Percentiles rank a stretch among this genome's conserved stretches.
Evolutionary conservation across 306 rosid species (phyloP).

Genomic region (Vigna radiata): DNA sequence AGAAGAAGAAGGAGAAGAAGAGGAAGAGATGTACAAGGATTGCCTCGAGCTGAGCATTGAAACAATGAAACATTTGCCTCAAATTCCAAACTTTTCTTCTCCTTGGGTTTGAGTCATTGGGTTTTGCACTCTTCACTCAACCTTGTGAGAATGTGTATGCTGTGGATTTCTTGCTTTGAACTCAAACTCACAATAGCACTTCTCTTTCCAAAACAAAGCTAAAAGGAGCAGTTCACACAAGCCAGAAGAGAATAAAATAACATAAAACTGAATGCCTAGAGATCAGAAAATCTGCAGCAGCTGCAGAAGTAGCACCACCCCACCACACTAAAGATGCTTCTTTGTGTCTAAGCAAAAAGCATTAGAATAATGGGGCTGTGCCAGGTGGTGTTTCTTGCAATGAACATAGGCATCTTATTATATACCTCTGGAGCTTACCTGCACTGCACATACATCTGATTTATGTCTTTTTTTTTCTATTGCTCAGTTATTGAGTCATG

Average conservation of each 20-base stretch:
- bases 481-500: neutral
- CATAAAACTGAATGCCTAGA: slow-evolving; percentile 52
- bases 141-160: slow-evolving; percentile 44
- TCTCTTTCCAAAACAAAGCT: slow-evolving; percentile 22
- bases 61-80: slow-evolving; percentile 68
- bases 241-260: slow-evolving; percentile 40
- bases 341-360: slow-evolving; percentile 45
- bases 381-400: slow-evolving; percentile 49
- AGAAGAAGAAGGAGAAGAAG: slow-evolving; percentile 33
- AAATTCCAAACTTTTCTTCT: slow-evolving; percentile 60
- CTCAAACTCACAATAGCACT: slow-evolving; percentile 50
- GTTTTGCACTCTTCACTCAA: slow-evolving; percentile 49
- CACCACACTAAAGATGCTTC: slow-evolving; percentile 58
- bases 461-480: slow-evolving; percentile 42
- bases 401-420: slow-evolving; percentile 38
- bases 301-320: slow-evolving; percentile 44
- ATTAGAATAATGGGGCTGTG: slow-evolving; percentile 47
- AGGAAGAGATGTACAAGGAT: slow-evolving; percentile 44
- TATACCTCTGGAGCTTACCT: slow-evolving; percentile 36
- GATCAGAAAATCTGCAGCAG: slow-evolving; percentile 57
- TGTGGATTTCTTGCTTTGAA: slow-evolving; percentile 57
- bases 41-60: slow-evolving; percentile 64
- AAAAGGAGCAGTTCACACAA: slow-evolving; percentile 5
- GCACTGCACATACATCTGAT: slow-evolving; percentile 39
- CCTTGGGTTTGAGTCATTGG: slow-evolving; percentile 58